Percentiles rank a stretch among this genome's conserved stretches.
These are phyloP conservation scores for Metarhizium guizhouense DNA, from an alignment of 2,329 filamentous ascomycete genomes.

Conservation along the genomic window DNA sequence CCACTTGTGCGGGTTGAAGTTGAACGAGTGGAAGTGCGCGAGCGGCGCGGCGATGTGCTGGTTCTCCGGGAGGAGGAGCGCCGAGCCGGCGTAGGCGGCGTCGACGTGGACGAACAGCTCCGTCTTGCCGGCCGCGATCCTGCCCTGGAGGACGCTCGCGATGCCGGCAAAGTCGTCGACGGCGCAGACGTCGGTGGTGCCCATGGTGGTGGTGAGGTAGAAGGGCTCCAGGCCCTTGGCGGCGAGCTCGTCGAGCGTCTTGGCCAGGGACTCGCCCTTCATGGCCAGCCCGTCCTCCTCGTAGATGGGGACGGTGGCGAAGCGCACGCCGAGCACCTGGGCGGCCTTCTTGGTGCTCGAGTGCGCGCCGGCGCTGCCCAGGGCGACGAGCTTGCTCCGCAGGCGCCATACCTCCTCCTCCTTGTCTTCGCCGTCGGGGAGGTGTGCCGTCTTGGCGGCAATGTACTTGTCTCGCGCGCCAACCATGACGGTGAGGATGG, in stretches of 20 bases:
- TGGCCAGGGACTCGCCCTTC: slow-evolving; percentile 52
- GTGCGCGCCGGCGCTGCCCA: slow-evolving; percentile 74
- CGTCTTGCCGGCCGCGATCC: slow-evolving; percentile 21
- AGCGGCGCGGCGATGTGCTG: slow-evolving; percentile 57
- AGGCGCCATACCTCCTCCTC: slow-evolving; percentile 58
- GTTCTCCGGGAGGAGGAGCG: slow-evolving; percentile 74
- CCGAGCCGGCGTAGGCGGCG: slow-evolving; percentile 83
- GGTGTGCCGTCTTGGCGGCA: slow-evolving; percentile 44
- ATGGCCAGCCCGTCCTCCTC: slow-evolving; percentile 60
- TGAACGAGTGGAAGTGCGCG: slow-evolving; percentile 71
- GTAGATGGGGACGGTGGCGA: slow-evolving; percentile 56
- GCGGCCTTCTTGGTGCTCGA: slow-evolving; percentile 82
- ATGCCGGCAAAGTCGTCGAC: slow-evolving; percentile 74
- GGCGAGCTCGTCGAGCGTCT: slow-evolving; percentile 55
- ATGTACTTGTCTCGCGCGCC: slow-evolving; percentile 78
- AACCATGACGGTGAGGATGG: slow-evolving; percentile 77
- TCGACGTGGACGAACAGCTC: slow-evolving; percentile 89
- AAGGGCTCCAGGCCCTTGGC: slow-evolving; percentile 71
- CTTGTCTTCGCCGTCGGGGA: slow-evolving; percentile 50
- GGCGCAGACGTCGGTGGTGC: slow-evolving; percentile 82
- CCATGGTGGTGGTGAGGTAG: slow-evolving; percentile 75
- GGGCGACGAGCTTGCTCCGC: slow-evolving; percentile 54
- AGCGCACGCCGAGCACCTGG: slow-evolving; percentile 77
- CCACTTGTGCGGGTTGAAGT: slow-evolving; percentile 98
- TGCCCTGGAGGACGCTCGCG: slow-evolving; percentile 31